phyloP scores from a whole-genome alignment of 345 rosid genomes.

The Linum usitatissimum region DNA sequence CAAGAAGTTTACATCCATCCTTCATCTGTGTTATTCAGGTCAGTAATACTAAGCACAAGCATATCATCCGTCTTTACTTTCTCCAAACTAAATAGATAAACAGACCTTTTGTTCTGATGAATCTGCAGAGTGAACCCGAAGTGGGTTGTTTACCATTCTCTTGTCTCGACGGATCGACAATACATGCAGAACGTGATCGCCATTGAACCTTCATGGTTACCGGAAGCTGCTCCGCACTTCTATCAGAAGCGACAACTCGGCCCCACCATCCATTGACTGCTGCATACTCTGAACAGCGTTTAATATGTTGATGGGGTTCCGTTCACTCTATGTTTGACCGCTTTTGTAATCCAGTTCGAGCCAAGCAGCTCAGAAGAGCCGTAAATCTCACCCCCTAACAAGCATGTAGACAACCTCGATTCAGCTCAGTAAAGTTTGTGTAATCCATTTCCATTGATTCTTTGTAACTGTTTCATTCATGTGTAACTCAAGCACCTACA shows the following conservation, averaged over 20 bases:
- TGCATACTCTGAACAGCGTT: background rate
- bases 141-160: slow-evolving; percentile 73
- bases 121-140: slow-evolving; percentile 79
- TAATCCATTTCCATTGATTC: too few relatives aligned
- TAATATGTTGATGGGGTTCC: too few relatives aligned
- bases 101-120: background rate
- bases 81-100: background rate
- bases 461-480: too few relatives aligned
- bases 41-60: slow-evolving; percentile 10
- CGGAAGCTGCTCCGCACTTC: slow-evolving; percentile 76
- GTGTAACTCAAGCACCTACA: too few relatives aligned
- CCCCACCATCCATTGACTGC: slow-evolving; percentile 2
- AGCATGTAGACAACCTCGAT: too few relatives aligned
- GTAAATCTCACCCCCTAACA: too few relatives aligned
- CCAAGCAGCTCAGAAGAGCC: too few relatives aligned
- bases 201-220: slow-evolving; percentile 71
- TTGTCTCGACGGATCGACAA: slow-evolving; percentile 80
- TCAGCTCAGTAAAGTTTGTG: too few relatives aligned
- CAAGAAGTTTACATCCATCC: slow-evolving; percentile 91
- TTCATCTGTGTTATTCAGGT: slow-evolving; percentile 88
- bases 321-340: too few relatives aligned
- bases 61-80: background rate
- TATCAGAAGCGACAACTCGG: slow-evolving; percentile 35
- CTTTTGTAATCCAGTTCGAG: too few relatives aligned
- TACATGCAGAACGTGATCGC: slow-evolving; percentile 76